Evolutionary conservation across 2,329 filamentous ascomycete species (phyloP), one percentile per base, ranked within the genome.

Genomic region (Alternaria sp.): DNA sequence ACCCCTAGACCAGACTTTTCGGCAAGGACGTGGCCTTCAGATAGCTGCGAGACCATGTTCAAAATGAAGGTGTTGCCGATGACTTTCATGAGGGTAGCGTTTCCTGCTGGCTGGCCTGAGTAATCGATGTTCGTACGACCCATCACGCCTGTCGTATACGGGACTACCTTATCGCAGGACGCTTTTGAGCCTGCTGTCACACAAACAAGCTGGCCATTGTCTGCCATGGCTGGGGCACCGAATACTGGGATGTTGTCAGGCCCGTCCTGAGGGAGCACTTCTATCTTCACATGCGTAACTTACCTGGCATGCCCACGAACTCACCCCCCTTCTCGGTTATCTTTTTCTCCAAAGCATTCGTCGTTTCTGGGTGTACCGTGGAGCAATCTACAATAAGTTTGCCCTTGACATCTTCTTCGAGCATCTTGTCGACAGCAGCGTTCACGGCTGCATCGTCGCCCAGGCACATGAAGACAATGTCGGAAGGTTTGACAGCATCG

Each of bases 361-460:
- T 92, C 5, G 91, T 93, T 59, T 94, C 90, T 0, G 94, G 93
- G 78, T 96, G 91, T 36, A 97, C 88, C 25, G 93, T 97, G 4
- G 92, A 96, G 84, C 91, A 94, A 76, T 97, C 93, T 30, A 97
- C 86, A 69, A 97, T 90, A 15, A 96, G 83, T 82, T 97, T 97
- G 65, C 88, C 89, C 26, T 84, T 84, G 17, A 92, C 81, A 61
- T 88, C 82, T 17, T 81, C 75, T 51, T 86, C 72, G 4, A 93
- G 81, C 28, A 90, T 86, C 4, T 84, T 77, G 45, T 85, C 79
- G 63, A 93, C 85, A 19, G 88, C 87, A 5, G 85, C 81, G 61
- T 88, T 85, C 46, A 96, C 88, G 6, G 91, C 91, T 3, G 86
- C 83, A 77, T 97, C 93, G 75, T 96, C 91, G 68, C 90, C 88